Evolutionary conservation across 768 basidiomycete genomes (phyloP), one percentile per base, ranked within the genome.

Genomic region (Erythrobasidium yunnanense): DNA sequence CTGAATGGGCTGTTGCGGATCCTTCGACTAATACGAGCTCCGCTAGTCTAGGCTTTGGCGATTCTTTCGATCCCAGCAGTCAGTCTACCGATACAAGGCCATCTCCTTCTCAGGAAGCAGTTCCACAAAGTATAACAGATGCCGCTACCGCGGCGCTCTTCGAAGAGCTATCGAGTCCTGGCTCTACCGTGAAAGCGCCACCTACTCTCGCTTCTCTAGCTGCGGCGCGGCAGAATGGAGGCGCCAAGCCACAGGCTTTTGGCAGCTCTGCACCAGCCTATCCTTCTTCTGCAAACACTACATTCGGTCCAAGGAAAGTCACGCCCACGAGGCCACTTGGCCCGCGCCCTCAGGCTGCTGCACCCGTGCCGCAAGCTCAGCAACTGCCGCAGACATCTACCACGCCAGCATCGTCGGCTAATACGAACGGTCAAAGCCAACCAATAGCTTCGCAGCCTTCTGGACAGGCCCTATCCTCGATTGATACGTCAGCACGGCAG

Each of bases 121-220:
- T 27, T 32, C 18, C 2, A 32, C 23, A 2, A 22, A 63, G 60
- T 32, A 63, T 50, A 49, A 63, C 60, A 6, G 60, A 46, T 20
- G 20, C 20, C 3, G 60, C 60, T 2, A 49, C 45, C 13, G 47
- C 60, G n/a, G 60, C 60, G 3, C 17, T 63, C 2, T 63, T 49
- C 32, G 60, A 63, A 34, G 60, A 63, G 30, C 32, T 63, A 13
- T 25, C 60, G 3, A 30, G 27, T 15, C 60, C 60, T 2, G 49
- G 60, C 25, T 49, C 60, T 6, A 51, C 60, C 2, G 47, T 32
- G 18, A 63, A 63, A 34, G 18, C 45, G 6, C 23, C 42, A 33
- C 60, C 60, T 18, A 63, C 60, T 8, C 60, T 63, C 7, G 60
- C 60, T 4, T 34, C 32, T 33, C 30, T 63, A 6, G 60, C 60